Evolutionary conservation across 805 yeast species (phyloP).

Genomic region (Zygosaccharomyces gambellarensis): DNA sequence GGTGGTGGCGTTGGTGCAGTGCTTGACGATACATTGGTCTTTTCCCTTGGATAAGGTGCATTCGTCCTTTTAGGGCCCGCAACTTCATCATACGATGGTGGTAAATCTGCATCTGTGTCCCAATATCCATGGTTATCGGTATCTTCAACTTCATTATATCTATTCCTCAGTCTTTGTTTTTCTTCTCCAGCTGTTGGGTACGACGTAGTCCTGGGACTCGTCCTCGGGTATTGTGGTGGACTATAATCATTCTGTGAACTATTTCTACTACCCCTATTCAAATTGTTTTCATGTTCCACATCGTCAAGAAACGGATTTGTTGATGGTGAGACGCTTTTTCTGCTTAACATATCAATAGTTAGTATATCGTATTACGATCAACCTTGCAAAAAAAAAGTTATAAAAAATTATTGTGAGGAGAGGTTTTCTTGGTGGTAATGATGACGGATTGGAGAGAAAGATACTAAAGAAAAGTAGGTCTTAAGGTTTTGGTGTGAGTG

Average conservation of each 20-base stretch:
- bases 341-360: conserved; percentile 7
- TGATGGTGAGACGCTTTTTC: conserved; percentile 18
- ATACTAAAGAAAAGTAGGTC: too few relatives aligned
- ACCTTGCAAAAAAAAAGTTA: neutral
- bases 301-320: conserved; percentile 36
- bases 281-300: conserved; percentile 17
- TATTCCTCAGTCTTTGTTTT: conserved; percentile 30
- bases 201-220: conserved; percentile 17
- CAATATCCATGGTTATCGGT: conserved; percentile 11
- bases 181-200: conserved; percentile 36
- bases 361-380: conserved; percentile 7
- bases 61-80: conserved; percentile 45
- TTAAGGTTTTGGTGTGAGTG: too few relatives aligned
- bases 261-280: neutral
- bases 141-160: conserved; percentile 29
- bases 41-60: conserved; percentile 52
- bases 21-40: conserved; percentile 24
- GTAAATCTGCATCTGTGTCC: conserved; percentile 32
- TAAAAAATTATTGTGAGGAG: neutral
- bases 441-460: too few relatives aligned
- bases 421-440: too few relatives aligned
- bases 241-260: neutral
- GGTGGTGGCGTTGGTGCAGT: neutral
- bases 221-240: conserved; percentile 8
- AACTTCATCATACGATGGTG: conserved; percentile 69